Evolutionary conservation across 345 rosid species (phyloP).

Genomic region (Corchorus capsularis): DNA sequence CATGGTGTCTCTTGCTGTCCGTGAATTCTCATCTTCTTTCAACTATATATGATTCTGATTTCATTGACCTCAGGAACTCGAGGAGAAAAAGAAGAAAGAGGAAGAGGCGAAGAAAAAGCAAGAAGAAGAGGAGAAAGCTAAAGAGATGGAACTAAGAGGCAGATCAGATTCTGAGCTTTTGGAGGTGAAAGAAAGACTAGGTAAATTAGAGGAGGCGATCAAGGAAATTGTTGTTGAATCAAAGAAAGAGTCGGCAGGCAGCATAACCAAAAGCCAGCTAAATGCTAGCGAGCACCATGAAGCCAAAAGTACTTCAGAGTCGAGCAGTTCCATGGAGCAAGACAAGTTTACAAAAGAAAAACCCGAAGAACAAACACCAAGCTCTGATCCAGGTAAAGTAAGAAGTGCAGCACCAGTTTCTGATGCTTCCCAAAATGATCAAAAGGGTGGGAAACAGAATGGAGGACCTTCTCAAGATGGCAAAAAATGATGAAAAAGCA

Average conservation of each 20-base stretch:
- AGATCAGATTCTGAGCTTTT: slow-evolving; percentile 39
- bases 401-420: slow-evolving; percentile 9
- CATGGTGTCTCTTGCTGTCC: background rate
- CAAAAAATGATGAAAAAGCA: slow-evolving; percentile 13
- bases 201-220: slow-evolving; percentile 67
- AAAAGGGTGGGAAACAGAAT: slow-evolving; percentile 22
- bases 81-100: slow-evolving; percentile 52
- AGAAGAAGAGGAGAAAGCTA: slow-evolving; percentile 57
- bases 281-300: slow-evolving; percentile 21
- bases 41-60: background rate
- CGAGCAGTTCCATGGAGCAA: slow-evolving; percentile 26
- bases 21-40: background rate
- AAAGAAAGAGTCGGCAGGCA: slow-evolving; percentile 46
- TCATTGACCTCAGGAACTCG: slow-evolving; percentile 54
- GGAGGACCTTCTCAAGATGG: slow-evolving; percentile 24
- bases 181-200: slow-evolving; percentile 73
- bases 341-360: slow-evolving; percentile 13
- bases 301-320: slow-evolving; percentile 14
- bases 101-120: slow-evolving; percentile 42
- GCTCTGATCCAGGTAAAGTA: slow-evolving; percentile 12
- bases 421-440: slow-evolving; percentile 32
- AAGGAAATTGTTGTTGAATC: slow-evolving; percentile 62
- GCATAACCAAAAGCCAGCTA: slow-evolving; percentile 36
- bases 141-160: slow-evolving; percentile 44
- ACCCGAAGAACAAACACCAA: slow-evolving; percentile 19